phyloP scores from a whole-genome alignment of 306 rosid species.

The Albizia julibrissin region DNA sequence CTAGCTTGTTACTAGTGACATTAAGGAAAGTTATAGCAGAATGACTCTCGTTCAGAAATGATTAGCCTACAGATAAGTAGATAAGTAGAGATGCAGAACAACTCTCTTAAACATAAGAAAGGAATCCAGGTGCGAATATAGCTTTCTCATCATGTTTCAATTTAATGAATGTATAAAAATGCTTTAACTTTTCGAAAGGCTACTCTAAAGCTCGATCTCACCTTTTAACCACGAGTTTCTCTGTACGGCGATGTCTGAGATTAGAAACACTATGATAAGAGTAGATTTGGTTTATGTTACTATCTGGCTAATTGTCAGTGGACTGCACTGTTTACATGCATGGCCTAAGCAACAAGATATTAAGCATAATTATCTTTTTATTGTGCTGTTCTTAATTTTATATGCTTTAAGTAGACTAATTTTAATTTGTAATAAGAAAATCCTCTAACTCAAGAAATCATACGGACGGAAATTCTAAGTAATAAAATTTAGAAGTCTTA shows the following conservation, averaged over 20 bases:
- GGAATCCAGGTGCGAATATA: neutral
- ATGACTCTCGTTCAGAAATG: neutral
- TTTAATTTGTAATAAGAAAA: neutral
- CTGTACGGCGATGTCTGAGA: neutral
- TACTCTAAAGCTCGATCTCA: neutral
- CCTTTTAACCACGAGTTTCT: neutral
- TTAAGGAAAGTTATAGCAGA: conserved; percentile 13
- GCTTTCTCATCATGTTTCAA: conserved; percentile 22
- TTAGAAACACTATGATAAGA: conserved; percentile 18
- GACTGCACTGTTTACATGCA: neutral
- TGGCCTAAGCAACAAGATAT: neutral
- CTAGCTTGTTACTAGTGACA: neutral
- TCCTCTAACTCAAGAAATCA: neutral
- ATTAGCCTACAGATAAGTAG: neutral
- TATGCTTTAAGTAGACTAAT: neutral
- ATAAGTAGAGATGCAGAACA: neutral
- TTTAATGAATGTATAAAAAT: neutral
- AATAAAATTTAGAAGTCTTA: conserved; percentile 2
- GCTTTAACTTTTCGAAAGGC: neutral
- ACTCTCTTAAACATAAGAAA: conserved; percentile 7
- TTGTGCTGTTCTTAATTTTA: neutral
- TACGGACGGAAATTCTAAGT: neutral
- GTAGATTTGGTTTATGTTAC: neutral
- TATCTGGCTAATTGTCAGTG: neutral
- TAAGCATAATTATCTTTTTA: neutral